These are phyloP conservation scores for Lactarius pseudohatsudake DNA, from an alignment of 768 basidiomycete species.

Conservation along the genomic window DNA sequence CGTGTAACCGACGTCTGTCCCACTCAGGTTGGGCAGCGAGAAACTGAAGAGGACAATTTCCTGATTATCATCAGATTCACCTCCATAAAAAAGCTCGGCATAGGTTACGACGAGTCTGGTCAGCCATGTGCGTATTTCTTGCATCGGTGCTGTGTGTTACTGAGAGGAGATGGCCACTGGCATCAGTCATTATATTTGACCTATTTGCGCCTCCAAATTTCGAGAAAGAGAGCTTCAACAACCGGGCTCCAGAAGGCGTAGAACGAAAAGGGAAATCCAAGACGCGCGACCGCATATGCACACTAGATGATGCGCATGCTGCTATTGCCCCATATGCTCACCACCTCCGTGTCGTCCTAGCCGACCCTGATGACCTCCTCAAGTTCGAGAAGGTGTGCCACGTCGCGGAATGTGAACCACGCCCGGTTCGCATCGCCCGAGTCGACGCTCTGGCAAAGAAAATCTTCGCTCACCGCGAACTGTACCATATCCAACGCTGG, in stretches of 20 bases:
- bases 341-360: slow-evolving; percentile 64
- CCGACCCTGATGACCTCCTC: slow-evolving; percentile 48
- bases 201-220: slow-evolving; percentile 53
- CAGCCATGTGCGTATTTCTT: slow-evolving; percentile 13
- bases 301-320: slow-evolving; percentile 57
- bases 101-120: slow-evolving; percentile 18
- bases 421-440: slow-evolving; percentile 31
- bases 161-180: background rate
- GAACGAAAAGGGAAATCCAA: slow-evolving; percentile 40
- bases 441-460: slow-evolving; percentile 51
- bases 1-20: background rate
- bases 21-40: slow-evolving; percentile 20
- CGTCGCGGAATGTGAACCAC: slow-evolving; percentile 43
- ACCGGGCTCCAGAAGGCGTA: slow-evolving; percentile 43
- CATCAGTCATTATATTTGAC: slow-evolving; percentile 25
- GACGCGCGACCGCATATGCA: slow-evolving; percentile 57
- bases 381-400: slow-evolving; percentile 56
- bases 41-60: slow-evolving; percentile 20
- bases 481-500: slow-evolving; percentile 47
- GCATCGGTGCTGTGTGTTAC: background rate
- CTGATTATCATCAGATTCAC: slow-evolving; percentile 23
- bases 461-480: slow-evolving; percentile 51
- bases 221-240: slow-evolving; percentile 58
- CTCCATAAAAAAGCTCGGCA: slow-evolving; percentile 23
- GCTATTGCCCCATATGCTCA: slow-evolving; percentile 67